A percentile compares a stretch with the other conserved stretches of the same genome.
Conservation (phyloP, 1,284 basidiomycete genomes). For the Leccinum solheimii region DNA sequence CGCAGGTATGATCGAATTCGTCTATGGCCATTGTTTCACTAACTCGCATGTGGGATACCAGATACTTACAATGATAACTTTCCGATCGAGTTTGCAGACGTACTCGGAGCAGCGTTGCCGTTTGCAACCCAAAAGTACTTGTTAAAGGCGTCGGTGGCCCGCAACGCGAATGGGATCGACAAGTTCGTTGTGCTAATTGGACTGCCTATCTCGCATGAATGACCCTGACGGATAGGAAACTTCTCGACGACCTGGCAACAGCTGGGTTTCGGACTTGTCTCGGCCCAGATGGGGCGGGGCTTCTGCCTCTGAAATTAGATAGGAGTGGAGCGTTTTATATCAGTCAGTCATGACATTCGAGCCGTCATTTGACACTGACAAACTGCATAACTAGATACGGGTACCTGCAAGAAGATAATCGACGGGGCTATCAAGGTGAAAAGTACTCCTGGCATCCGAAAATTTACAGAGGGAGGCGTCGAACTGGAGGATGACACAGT, state of each 20-base stretch:
- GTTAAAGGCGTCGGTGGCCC: background rate
- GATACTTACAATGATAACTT: conserved; percentile 30
- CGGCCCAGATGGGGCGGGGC: conserved; percentile 42
- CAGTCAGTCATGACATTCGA: conserved; percentile 20
- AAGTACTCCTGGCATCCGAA: conserved; percentile 19
- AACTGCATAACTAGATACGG: conserved; percentile 28
- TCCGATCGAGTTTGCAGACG: conserved; percentile 30
- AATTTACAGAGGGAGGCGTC: conserved; percentile 37
- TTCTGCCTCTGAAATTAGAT: conserved; percentile 37
- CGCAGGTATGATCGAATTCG: conserved; percentile 13
- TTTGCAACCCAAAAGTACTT: conserved; percentile 21
- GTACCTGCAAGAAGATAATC: conserved; percentile 40
- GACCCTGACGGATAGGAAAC: conserved; percentile 24
- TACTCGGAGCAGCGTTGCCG: conserved; percentile 22
- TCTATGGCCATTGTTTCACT: conserved; percentile 1
- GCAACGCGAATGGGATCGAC: conserved; percentile 23
- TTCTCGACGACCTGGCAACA: conserved; percentile 41
- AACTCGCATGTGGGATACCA: background rate
- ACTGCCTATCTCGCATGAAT: background rate
- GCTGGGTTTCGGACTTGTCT: conserved; percentile 24
- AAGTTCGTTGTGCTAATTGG: conserved; percentile 7
- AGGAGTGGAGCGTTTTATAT: conserved; percentile 45
- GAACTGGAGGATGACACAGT: conserved; percentile 42
- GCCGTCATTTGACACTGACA: background rate
- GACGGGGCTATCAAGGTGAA: conserved; percentile 42